Evolutionary conservation across 345 rosid species (phyloP).

Genomic region (Mangifera indica): DNA sequence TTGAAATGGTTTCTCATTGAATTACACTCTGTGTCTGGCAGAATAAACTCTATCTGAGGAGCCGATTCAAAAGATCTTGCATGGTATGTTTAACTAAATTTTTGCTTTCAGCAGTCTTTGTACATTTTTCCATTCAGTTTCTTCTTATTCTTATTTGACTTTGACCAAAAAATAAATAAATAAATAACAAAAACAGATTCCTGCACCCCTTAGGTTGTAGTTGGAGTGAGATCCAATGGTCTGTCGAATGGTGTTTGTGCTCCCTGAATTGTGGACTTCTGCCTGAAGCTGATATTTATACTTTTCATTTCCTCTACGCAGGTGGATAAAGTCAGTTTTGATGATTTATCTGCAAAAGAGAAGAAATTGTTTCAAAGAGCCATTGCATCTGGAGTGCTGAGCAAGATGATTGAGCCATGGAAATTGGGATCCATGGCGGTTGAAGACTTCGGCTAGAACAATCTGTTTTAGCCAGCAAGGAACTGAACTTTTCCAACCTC

Average conservation of each 20-base stretch:
- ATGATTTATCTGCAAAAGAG: constrained; percentile 74
- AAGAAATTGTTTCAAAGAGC: constrained; percentile 81
- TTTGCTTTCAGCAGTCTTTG: not conserved
- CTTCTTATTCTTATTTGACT: not conserved
- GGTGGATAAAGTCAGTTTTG: constrained; percentile 54
- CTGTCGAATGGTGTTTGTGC: constrained; percentile 2
- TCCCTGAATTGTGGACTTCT: not conserved
- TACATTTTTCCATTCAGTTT: not conserved
- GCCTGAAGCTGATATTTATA: constrained; percentile 6
- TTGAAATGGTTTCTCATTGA: constrained; percentile 1
- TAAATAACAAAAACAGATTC: no score
- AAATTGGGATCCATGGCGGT: constrained; percentile 99
- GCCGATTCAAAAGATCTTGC: constrained; percentile 53
- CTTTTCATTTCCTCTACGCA: constrained; percentile 18
- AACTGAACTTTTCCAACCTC: constrained; percentile 55
- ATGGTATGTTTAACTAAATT: constrained; percentile 39
- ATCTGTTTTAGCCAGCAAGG: constrained; percentile 63
- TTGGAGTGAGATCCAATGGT: constrained; percentile 9
- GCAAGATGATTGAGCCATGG: constrained; percentile 83
- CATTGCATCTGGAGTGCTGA: constrained; percentile 79
- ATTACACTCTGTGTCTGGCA: constrained; percentile 20
- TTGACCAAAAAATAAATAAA: no score
- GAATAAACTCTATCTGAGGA: constrained; percentile 63
- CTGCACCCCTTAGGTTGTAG: constrained; percentile 16
- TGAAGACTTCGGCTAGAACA: constrained; percentile 58